Evolutionary conservation across 768 basidiomycete genomes (phyloP).

Genomic region (Ramaria sp.): DNA sequence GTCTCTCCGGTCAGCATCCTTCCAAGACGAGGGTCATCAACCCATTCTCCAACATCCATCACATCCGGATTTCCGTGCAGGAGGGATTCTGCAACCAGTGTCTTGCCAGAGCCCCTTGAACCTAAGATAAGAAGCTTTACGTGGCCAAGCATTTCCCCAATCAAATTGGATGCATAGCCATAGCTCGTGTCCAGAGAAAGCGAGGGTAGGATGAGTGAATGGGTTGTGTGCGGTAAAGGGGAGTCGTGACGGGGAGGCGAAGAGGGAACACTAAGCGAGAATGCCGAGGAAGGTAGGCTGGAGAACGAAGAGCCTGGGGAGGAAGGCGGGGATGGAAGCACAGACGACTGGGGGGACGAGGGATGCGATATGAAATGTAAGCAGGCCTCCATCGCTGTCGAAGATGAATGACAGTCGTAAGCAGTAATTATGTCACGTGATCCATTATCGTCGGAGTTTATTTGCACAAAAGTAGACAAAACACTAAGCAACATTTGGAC

Average conservation of each 20-base stretch:
- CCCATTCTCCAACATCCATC: neutral
- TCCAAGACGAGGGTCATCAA: neutral
- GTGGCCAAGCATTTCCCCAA: neutral
- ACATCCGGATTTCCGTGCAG: neutral
- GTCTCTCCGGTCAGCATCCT: neutral
- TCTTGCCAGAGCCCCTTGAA: neutral
- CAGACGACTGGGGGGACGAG: conserved; percentile 5
- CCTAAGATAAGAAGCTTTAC: neutral
- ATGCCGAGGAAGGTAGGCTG: conserved; percentile 3
- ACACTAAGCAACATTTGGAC: too few relatives aligned
- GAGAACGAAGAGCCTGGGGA: conserved; percentile 8
- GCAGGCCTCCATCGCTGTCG: neutral
- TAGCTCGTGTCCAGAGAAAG: neutral
- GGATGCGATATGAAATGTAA: neutral
- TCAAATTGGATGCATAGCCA: neutral
- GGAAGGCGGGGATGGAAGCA: conserved; percentile 6
- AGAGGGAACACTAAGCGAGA: conserved; percentile 1
- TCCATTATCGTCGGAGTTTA: too few relatives aligned
- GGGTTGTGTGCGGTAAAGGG: neutral
- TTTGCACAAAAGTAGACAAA: too few relatives aligned
- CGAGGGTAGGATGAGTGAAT: conserved; percentile 2
- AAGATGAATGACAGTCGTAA: neutral
- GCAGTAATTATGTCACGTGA: too few relatives aligned
- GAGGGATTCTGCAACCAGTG: neutral
- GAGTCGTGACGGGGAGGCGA: conserved; percentile 1